A percentile compares a stretch with the other conserved stretches of the same genome.
phyloP scores from a whole-genome alignment of 768 basidiomycete genomes.

The Sarcomyxa edulis region DNA sequence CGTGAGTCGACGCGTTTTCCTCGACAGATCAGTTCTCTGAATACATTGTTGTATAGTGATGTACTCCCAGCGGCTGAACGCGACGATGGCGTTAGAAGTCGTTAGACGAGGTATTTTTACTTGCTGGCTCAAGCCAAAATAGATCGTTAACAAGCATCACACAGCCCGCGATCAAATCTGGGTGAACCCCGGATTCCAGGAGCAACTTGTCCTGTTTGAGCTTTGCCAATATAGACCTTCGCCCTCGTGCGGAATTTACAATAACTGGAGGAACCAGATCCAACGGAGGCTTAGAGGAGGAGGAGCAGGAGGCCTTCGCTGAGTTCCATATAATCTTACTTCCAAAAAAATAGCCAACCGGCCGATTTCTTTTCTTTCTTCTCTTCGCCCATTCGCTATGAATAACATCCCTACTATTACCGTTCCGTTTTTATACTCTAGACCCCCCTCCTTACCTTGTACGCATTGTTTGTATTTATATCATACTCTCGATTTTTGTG shows the following conservation, averaged over 20 bases:
- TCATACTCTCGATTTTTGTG: no score
- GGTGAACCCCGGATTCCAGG: constrained; percentile 75
- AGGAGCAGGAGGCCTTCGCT: constrained; percentile 28
- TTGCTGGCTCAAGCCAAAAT: neutral
- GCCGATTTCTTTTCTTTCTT: no score
- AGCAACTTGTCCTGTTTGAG: constrained; percentile 73
- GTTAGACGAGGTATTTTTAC: constrained; percentile 48
- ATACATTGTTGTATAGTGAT: constrained; percentile 44
- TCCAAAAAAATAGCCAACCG: no score
- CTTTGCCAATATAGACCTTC: constrained; percentile 65
- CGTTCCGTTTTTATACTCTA: no score
- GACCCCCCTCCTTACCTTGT: no score
- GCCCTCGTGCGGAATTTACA: constrained; percentile 57
- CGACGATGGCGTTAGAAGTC: constrained; percentile 52
- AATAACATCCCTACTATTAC: no score
- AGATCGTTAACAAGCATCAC: constrained; percentile 4
- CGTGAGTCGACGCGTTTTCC: constrained; percentile 34
- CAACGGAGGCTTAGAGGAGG: constrained; percentile 43
- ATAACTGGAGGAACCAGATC: constrained; percentile 57
- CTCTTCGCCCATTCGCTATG: no score
- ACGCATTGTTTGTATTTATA: no score
- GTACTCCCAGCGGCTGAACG: constrained; percentile 51
- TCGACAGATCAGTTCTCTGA: constrained; percentile 1
- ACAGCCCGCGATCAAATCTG: constrained; percentile 73
- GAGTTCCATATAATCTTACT: no score